phyloP scores from a whole-genome alignment of 2,329 filamentous ascomycete genomes.

The Beauveria pseudobassiana region DNA sequence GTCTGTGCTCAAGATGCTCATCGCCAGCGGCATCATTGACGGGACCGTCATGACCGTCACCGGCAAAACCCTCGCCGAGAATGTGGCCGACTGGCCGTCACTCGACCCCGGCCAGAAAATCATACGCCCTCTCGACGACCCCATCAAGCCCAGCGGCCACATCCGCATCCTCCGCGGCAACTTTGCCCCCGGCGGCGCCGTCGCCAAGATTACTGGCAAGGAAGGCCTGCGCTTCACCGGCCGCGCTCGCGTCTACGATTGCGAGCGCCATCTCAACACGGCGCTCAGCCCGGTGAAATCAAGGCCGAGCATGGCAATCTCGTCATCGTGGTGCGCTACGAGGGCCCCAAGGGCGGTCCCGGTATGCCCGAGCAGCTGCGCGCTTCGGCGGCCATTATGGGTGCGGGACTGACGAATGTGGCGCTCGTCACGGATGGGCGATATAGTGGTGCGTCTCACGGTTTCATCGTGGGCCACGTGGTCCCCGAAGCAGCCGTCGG shows the following conservation, averaged over 20 bases:
- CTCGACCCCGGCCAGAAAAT: conserved; percentile 74
- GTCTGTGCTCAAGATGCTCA: conserved; percentile 76
- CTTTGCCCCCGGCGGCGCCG: conserved; percentile 72
- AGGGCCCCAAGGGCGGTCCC: conserved; percentile 86
- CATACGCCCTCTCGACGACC: conserved; percentile 61
- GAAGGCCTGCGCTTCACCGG: conserved; percentile 73
- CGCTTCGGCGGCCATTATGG: conserved; percentile 85
- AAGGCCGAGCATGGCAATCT: conserved; percentile 58
- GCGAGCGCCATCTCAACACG: conserved; percentile 69
- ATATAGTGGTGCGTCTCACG: conserved; percentile 82
- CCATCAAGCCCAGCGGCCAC: conserved; percentile 73
- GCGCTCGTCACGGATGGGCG: conserved; percentile 88
- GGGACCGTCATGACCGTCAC: conserved; percentile 76
- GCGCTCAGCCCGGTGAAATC: conserved; percentile 64
- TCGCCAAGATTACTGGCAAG: conserved; percentile 91
- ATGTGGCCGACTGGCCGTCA: conserved; percentile 68
- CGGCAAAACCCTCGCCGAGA: conserved; percentile 74
- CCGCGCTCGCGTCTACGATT: conserved; percentile 74
- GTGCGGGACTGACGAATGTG: conserved; percentile 77
- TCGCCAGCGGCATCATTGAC: conserved; percentile 68
- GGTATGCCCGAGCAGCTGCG: conserved; percentile 96
- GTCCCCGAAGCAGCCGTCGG: conserved; percentile 85
- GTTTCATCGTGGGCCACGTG: conserved; percentile 91
- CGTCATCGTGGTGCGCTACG: conserved; percentile 85
- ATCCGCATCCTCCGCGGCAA: conserved; percentile 77